Percentiles rank a stretch among this genome's conserved stretches.
These are phyloP conservation scores for Trichoderma koningii DNA, from an alignment of 2,329 filamentous ascomycete genomes.

Conservation along the genomic window DNA sequence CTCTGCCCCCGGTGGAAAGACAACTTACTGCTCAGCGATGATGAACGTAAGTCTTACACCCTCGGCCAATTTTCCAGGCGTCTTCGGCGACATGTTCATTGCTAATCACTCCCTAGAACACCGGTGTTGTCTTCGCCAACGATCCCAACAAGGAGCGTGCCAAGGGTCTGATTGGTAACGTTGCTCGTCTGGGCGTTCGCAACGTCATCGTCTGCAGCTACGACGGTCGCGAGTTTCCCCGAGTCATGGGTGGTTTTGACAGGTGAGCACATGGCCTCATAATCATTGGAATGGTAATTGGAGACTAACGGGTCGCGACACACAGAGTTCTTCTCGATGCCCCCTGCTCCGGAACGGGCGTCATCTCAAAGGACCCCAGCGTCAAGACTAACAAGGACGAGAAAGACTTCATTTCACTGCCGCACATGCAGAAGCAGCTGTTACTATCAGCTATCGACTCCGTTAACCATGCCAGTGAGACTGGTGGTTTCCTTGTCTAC, in stretches of 20 bases:
- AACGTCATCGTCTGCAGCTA: conserved; percentile 97
- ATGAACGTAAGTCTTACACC: conserved; percentile 41
- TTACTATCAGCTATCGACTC: conserved; percentile 92
- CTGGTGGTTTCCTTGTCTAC: conserved; percentile 93
- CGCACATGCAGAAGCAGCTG: conserved; percentile 93
- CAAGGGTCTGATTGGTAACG: conserved; percentile 97
- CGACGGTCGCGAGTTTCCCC: conserved; percentile 90
- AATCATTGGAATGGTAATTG: too few species aligned
- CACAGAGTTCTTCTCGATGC: conserved; percentile 78
- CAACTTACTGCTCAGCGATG: conserved; percentile 67
- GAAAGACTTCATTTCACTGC: conserved; percentile 88
- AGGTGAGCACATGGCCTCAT: conserved; percentile 44
- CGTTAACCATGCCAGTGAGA: conserved; percentile 86
- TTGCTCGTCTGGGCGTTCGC: conserved; percentile 88
- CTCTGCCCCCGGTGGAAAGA: conserved; percentile 37
- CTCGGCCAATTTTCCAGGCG: neutral
- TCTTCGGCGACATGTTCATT: too few species aligned
- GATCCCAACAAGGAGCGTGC: conserved; percentile 91
- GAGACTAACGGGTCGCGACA: neutral
- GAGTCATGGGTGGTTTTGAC: conserved; percentile 93
- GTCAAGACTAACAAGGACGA: conserved; percentile 99
- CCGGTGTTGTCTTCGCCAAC: conserved; percentile 92
- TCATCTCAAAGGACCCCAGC: conserved; percentile 94
- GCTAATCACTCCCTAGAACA: conserved; percentile 69
- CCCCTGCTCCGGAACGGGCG: conserved; percentile 93